Base-by-base conservation (phyloP, 352 stramenopile genomes). In the Achlya hypogyna region DNA sequence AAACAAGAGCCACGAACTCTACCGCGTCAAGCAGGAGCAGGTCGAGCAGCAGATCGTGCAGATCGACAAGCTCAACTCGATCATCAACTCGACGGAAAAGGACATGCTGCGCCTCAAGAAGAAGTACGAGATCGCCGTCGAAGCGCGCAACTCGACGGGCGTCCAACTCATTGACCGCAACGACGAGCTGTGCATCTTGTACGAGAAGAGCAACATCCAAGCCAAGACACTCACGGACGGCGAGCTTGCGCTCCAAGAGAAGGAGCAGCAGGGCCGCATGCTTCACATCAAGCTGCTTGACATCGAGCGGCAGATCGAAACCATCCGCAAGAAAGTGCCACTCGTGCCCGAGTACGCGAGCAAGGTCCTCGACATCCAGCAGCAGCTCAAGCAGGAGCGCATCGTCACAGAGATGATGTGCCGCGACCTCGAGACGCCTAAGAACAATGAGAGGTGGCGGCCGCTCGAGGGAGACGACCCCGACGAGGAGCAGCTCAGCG, bases 41-140 rank as follows among this genome's bases (percentile, higher is more conserved):
- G 89, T 98, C 45, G 90, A 98, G 73, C 89, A 97, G 75, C 93
- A 98, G 76, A 98, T 98, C 69, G 83, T 96, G 12, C 86, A 97
- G 71, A 97, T 98, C 56, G 92, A 98, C 75, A 97, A 96, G 63
- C 82, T 97, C 31, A 98, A 98, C 67, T 78, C 77, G 0, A 94
- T 98, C 62, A 97, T 98, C 70, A 96, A 95, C 25, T 69, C 71
- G 23, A 88, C 95, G 0, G 92, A 98, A 65, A 89, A 88, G 42
- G 86, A 94, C 49, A 88, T 98, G 75, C 78, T 98, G 27, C 78
- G 86, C 2, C 76, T 98, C n/a, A 98, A 98, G 71, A 88, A 89
- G 22, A 83, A 84, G 62, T 98, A 96, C 72, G 93, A 97, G 62
- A 75, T 79, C 5, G 84, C 88, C 0, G 87, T 97, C 28, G 87